Conservation (phyloP, 169 alveolate species). For the Fabrea salina region DNA sequence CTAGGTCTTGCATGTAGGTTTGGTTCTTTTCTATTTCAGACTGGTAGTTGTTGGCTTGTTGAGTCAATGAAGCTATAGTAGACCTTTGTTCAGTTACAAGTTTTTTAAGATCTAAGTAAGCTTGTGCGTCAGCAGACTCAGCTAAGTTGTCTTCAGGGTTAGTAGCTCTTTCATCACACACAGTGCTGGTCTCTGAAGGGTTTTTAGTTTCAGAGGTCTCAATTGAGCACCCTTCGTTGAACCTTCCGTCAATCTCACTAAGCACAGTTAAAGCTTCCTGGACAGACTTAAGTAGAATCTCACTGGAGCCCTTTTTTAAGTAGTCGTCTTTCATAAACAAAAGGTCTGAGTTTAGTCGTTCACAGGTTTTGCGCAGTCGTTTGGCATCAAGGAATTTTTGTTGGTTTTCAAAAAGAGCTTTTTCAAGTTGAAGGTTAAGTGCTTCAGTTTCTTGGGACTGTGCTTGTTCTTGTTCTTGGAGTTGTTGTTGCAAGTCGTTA, state of each 20-base stretch:
- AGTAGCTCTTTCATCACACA: neutral
- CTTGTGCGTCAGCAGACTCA: too few relatives aligned
- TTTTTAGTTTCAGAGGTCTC: neutral
- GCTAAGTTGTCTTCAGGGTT: neutral
- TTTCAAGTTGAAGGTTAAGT: neutral
- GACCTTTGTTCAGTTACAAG: neutral
- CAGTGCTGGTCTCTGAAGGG: neutral
- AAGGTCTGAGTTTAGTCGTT: neutral
- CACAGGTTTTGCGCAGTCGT: neutral
- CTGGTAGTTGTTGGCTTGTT: neutral
- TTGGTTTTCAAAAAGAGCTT: neutral
- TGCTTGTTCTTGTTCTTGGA: conserved; percentile 26
- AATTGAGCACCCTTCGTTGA: too few relatives aligned
- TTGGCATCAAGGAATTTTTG: neutral
- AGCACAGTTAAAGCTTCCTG: neutral
- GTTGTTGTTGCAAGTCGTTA: conserved; percentile 17
- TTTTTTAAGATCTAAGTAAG: neutral
- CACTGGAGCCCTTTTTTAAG: neutral
- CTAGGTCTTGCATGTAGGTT: neutral
- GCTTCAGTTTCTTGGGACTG: neutral
- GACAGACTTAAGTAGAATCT: neutral
- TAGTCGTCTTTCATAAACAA: neutral
- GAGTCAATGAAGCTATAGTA: neutral
- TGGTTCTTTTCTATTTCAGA: neutral
- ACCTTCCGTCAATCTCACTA: too few relatives aligned